Evolutionary conservation across 345 rosid genomes (phyloP).

Genomic region (Pistacia integerrima): DNA sequence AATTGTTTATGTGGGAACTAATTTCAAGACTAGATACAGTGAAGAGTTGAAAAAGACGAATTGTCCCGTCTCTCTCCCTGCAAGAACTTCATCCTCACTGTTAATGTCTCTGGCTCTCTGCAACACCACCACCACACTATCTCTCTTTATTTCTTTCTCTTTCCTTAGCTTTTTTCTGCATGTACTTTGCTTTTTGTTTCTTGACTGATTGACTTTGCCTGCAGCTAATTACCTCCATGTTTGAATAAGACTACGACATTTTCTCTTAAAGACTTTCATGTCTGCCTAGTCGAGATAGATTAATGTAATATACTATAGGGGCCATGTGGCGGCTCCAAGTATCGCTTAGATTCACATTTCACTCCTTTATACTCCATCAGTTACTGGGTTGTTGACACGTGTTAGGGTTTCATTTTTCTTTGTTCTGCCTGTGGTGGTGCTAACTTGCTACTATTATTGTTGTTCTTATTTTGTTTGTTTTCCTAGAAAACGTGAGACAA

Average conservation of each 20-base stretch:
- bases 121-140: not conserved
- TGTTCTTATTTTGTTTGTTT: constrained; percentile 23
- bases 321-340: constrained; percentile 10
- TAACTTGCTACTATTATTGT: not conserved
- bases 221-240: not conserved
- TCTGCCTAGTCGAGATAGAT: too few relatives aligned
- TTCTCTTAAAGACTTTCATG: not conserved
- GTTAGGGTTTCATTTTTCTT: not conserved
- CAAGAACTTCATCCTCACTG: too few relatives aligned
- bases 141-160: not conserved
- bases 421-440: not conserved
- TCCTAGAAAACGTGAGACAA: not conserved
- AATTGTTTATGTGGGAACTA: not conserved
- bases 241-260: not conserved
- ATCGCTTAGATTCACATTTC: not conserved
- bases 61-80: constrained; percentile 5
- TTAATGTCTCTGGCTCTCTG: too few relatives aligned
- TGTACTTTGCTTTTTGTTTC: too few relatives aligned
- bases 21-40: constrained; percentile 14
- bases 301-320: too few relatives aligned
- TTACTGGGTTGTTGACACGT: constrained; percentile 21
- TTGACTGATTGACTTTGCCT: not conserved
- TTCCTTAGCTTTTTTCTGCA: not conserved
- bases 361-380: not conserved
- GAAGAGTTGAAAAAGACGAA: not conserved